Base-by-base conservation (phyloP, 2,329 filamentous ascomycete species). In the Colletotrichum karsti region DNA sequence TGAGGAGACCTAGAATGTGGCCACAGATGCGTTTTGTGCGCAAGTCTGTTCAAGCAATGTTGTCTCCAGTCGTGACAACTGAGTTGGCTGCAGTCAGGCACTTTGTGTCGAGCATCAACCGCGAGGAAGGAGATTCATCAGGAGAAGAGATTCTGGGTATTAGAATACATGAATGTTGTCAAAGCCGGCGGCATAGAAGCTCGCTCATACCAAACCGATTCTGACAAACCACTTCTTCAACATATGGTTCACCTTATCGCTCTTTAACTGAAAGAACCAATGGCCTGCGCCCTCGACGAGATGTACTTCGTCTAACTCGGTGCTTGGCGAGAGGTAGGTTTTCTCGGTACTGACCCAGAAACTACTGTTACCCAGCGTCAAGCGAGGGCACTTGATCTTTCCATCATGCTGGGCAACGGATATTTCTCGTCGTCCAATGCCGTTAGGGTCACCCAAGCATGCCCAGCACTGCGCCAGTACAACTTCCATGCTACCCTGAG, bases 281-380 rank as follows among this genome's bases (percentile, higher is more conserved):
- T 68, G 60, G 1, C 53, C 46, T 1, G 35, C 20, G 5, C 54
- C 60, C 42, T 30, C 37, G 1, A 64, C 48, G 3, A 64, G 37
- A 1, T 37, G 7, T 7, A 64, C 20, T n/a, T 68, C 60, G 7
- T 64, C 60, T 4, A 44, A 9, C 7, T 59, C 44, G 5, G 41
- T 68, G n/a, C 60, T 56, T 9, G 53, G 33, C 9, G 22, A 42
- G 51, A 68, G 7, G 7, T 58, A n/a, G 24, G 2, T 13, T 7
- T 60, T 18, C 22, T 58, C 65, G 7, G 53, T 63, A 12, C 12
- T 22, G 2, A 57, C 60, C 51, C 54, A 46, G n/a, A 22, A 39
- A 7, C 59, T 53, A 7, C 24, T 64, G 7, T 57, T 63, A 12
- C 37, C 65, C n/a, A 64, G 24, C 2, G 37, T 63, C 44, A 64